These are phyloP conservation scores for Cladosporium sp. DNA, from an alignment of 2,329 filamentous ascomycete genomes.

Conservation along the genomic window DNA sequence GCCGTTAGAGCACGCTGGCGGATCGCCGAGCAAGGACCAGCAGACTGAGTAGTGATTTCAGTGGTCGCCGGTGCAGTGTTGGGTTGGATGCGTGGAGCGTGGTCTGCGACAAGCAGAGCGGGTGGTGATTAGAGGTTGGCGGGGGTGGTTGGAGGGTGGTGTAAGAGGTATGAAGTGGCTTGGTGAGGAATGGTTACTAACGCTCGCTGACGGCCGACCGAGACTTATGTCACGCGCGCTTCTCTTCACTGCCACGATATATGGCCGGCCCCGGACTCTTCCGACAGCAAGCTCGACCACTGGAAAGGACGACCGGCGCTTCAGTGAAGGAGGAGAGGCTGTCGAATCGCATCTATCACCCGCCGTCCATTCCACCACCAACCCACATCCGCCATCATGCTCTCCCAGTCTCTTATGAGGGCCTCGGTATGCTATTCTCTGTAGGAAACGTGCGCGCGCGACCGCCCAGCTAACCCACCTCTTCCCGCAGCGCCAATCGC, in stretches of 20 bases:
- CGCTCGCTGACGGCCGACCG: background rate
- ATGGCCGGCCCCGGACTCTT: background rate
- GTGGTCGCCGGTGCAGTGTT: slow-evolving; percentile 13
- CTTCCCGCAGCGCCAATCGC: slow-evolving; percentile 57
- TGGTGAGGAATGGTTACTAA: background rate
- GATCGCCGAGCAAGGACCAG: slow-evolving; percentile 18
- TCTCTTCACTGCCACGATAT: background rate
- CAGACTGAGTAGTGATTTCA: slow-evolving; percentile 11
- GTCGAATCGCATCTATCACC: slow-evolving; percentile 14
- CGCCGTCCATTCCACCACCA: slow-evolving; percentile 4
- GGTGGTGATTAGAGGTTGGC: slow-evolving; percentile 26
- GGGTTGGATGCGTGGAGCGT: slow-evolving; percentile 21
- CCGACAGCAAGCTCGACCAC: slow-evolving; percentile 7
- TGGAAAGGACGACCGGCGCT: background rate
- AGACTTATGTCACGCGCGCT: background rate
- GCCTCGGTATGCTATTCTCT: slow-evolving; percentile 53
- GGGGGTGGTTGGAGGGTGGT: slow-evolving; percentile 21
- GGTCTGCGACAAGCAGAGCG: slow-evolving; percentile 31
- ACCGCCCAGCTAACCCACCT: slow-evolving; percentile 32
- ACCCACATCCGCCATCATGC: slow-evolving; percentile 48
- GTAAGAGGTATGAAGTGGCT: slow-evolving; percentile 8
- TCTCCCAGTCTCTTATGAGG: slow-evolving; percentile 61
- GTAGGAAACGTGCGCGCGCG: slow-evolving; percentile 15
- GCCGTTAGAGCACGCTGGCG: slow-evolving; percentile 27
- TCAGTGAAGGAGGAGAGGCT: slow-evolving; percentile 4